Base-by-base conservation (phyloP, 495 filamentous ascomycete genomes). In the Pseudotulostoma volvatum region DNA sequence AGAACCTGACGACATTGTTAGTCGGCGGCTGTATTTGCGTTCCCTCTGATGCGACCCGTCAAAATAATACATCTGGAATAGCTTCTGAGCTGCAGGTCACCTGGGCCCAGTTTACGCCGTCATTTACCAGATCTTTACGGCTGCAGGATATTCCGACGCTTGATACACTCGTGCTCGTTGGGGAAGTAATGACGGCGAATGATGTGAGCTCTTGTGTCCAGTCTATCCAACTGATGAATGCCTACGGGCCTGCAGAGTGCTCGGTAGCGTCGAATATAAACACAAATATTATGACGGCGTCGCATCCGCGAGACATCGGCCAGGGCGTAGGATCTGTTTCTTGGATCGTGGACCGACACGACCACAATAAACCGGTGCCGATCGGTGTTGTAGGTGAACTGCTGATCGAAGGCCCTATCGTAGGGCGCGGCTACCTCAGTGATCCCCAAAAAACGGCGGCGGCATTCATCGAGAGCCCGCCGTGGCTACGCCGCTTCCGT, bases 381-480 rank as follows among this genome's bases (percentile, higher is more conserved):
- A 45, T 71, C 19, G 68, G 69, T 2, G 39, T 47, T 1, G 50
- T 66, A 4, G 69, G 69, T 9, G 69, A 73, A 43, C 50, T 72
- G 17, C 37, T 63, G 15, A 54, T 72, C 23, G 66, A 69, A 49
- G 68, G 68, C 0, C 62, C 64, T 1, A 47, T 65, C 18, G 51
- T 71, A 1, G 62, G 54, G 1, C 44, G 53, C 0, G 61, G 60
- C 0, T 72, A 72, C 35, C 50, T 69, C 5, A 52, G 61, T 7
- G 50, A 58, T 16, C 44, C 45, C 0, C 59, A 51, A 9, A 57
- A 52, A 39, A 69, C 64, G 1, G 50, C 45, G 11, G 46, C 48
- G 9, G 52, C 51, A 2, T 70, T 68, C 40, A 55, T 70, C 36
- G 43, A 49, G 23, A 46, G 61, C 21, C 68, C 67, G 3, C 39